Conservation (phyloP, 371 early-diverging fungal species). For the Conidiobolus incongruus region DNA sequence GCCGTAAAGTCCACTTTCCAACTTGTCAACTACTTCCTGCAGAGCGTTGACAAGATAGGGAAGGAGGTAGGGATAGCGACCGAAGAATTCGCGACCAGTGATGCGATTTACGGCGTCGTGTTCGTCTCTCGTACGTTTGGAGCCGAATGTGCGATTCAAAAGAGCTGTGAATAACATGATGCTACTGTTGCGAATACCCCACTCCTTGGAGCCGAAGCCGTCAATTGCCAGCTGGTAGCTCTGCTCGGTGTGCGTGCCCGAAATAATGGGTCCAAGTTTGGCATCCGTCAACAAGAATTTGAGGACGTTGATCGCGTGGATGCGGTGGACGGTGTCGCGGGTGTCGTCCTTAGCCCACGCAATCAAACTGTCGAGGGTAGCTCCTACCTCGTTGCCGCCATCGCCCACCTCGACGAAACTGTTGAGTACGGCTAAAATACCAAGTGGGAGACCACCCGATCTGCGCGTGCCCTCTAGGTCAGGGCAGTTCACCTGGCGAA, state of each 20-base stretch:
- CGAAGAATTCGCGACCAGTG: conserved; percentile 75
- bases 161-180: conserved; percentile 78
- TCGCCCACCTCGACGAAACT: conserved; percentile 5
- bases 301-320: conserved; percentile 77
- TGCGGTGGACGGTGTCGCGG: conserved; percentile 47
- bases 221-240: conserved; percentile 52
- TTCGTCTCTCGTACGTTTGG: conserved; percentile 46
- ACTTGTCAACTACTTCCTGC: conserved; percentile 31
- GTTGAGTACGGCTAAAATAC: conserved; percentile 63
- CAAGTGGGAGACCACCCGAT: conserved; percentile 74
- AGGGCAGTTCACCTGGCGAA: background rate
- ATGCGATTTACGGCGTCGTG: conserved; percentile 48
- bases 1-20: conserved; percentile 13
- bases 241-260: conserved; percentile 38
- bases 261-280: conserved; percentile 36
- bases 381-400: background rate
- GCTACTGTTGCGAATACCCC: conserved; percentile 87
- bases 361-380: background rate
- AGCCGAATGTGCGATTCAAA: conserved; percentile 62
- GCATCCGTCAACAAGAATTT: conserved; percentile 64
- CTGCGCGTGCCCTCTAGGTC: conserved; percentile 76
- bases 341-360: conserved; percentile 17
- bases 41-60: conserved; percentile 51
- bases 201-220: conserved; percentile 55
- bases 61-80: conserved; percentile 56